phyloP scores from a whole-genome alignment of 257 asterid genomes.

The Fraxinus pennsylvanica region DNA sequence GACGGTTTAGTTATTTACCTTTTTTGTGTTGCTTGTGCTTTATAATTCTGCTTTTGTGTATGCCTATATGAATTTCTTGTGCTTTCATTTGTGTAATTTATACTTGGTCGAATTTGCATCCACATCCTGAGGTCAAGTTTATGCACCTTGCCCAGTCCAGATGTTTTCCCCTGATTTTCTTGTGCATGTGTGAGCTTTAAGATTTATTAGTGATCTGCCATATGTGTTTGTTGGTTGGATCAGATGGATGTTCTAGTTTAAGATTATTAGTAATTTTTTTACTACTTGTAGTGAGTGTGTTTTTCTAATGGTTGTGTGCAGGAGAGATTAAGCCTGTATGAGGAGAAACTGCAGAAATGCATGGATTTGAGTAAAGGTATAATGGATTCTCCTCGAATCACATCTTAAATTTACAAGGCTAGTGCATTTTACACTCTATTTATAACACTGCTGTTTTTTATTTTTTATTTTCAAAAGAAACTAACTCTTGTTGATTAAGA shows the following conservation, averaged over 20 bases:
- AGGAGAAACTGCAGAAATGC: constrained; percentile 75
- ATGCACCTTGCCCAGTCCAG: background rate
- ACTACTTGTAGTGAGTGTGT: background rate
- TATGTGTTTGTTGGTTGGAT: constrained; percentile 11
- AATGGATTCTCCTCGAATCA: constrained; percentile 14
- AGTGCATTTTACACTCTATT: background rate
- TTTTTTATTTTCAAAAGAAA: background rate
- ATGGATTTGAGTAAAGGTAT: constrained; percentile 74
- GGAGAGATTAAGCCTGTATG: constrained; percentile 83
- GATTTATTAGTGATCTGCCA: background rate
- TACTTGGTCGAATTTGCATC: background rate
- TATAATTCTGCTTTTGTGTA: background rate
- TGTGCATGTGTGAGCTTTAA: background rate
- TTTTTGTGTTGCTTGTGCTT: background rate
- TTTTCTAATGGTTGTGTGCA: constrained; percentile 29
- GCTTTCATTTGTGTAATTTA: background rate
- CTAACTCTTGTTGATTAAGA: background rate
- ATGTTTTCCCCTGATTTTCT: background rate
- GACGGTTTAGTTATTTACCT: background rate
- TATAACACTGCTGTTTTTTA: constrained; percentile 5
- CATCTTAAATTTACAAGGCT: background rate
- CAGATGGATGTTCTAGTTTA: constrained; percentile 1
- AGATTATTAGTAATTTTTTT: constrained; percentile 17
- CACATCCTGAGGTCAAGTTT: background rate
- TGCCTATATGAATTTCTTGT: background rate